Percentiles rank a stretch among this genome's conserved stretches.
These are phyloP conservation scores for Lecanosticta acicola DNA, from an alignment of 2,329 filamentous ascomycete species.

Conservation along the genomic window DNA sequence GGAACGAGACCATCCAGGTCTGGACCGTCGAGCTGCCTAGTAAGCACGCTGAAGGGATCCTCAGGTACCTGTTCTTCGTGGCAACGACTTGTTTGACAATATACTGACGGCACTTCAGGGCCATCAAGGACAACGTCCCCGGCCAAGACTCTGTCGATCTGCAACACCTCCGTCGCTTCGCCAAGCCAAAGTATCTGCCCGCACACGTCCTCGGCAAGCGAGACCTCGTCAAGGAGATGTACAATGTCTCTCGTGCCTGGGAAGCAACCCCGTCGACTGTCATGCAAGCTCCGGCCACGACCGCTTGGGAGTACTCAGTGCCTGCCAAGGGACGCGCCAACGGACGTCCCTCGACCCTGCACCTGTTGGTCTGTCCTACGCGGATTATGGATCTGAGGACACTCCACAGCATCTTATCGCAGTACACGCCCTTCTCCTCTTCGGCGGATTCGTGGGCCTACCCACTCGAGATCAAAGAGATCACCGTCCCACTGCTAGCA, in stretches of 20 bases:
- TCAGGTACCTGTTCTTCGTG: conserved; percentile 51
- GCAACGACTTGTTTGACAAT: conserved; percentile 4
- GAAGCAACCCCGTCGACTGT: conserved; percentile 25
- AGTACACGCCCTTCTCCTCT: conserved; percentile 38
- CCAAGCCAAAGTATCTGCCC: conserved; percentile 49
- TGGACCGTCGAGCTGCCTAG: conserved; percentile 68
- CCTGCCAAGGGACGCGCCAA: conserved; percentile 55
- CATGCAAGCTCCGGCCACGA: conserved; percentile 27
- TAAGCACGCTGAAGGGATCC: conserved; percentile 64
- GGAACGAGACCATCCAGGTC: conserved; percentile 51
- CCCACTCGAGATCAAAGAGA: conserved; percentile 53
- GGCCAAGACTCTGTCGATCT: conserved; percentile 41
- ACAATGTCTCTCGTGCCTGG: conserved; percentile 30
- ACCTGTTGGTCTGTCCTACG: conserved; percentile 50
- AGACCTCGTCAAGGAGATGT: conserved; percentile 31
- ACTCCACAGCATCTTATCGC: conserved; percentile 40
- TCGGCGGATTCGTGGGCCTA: conserved; percentile 33
- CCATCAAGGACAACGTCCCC: conserved; percentile 42
- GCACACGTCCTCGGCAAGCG: conserved; percentile 30
- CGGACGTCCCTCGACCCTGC: conserved; percentile 36
- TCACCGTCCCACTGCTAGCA: conserved; percentile 65
- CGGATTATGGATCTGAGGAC: conserved; percentile 49
- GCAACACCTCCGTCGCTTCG: conserved; percentile 66
- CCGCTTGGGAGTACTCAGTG: conserved; percentile 51
- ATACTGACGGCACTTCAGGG: conserved; percentile 34